phyloP scores from a whole-genome alignment of 1,284 basidiomycete genomes.

The Testicularia cyperi region DNA sequence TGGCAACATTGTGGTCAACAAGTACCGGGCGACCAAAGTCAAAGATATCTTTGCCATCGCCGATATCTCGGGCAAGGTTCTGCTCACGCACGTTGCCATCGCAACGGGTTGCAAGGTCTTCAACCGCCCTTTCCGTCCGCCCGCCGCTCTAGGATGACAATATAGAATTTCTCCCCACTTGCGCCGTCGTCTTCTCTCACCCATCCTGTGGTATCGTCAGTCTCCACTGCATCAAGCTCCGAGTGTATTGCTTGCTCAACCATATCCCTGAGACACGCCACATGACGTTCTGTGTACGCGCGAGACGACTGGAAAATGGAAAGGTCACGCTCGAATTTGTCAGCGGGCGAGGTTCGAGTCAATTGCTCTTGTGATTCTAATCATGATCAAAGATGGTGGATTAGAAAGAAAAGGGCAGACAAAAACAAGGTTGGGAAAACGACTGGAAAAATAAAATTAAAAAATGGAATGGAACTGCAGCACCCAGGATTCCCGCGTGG shows the following conservation, averaged over 20 bases:
- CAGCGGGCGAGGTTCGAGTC: no score
- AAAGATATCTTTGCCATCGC: conserved; percentile 81
- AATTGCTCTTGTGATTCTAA: no score
- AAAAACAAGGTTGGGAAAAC: background rate
- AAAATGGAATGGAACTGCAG: conserved; percentile 66
- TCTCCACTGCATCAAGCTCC: conserved; percentile 76
- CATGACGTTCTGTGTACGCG: no score
- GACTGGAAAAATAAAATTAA: conserved; percentile 5
- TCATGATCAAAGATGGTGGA: background rate
- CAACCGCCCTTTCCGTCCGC: conserved; percentile 86
- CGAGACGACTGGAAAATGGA: no score
- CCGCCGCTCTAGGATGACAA: conserved; percentile 81
- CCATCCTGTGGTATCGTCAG: conserved; percentile 50
- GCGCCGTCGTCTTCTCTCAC: conserved; percentile 62
- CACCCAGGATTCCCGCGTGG: conserved; percentile 79
- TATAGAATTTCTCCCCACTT: conserved; percentile 84
- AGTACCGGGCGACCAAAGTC: conserved; percentile 76
- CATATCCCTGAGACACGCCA: no score
- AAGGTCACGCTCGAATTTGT: no score
- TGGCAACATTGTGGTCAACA: conserved; percentile 83
- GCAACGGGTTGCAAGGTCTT: conserved; percentile 85
- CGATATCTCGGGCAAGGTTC: conserved; percentile 85
- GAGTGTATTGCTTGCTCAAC: conserved; percentile 6
- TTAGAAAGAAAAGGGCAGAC: background rate
- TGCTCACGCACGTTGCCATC: conserved; percentile 94